Evolutionary conservation across 2,329 filamentous ascomycete species (phyloP).

Genomic region (Coniochaeta hoffmannii): DNA sequence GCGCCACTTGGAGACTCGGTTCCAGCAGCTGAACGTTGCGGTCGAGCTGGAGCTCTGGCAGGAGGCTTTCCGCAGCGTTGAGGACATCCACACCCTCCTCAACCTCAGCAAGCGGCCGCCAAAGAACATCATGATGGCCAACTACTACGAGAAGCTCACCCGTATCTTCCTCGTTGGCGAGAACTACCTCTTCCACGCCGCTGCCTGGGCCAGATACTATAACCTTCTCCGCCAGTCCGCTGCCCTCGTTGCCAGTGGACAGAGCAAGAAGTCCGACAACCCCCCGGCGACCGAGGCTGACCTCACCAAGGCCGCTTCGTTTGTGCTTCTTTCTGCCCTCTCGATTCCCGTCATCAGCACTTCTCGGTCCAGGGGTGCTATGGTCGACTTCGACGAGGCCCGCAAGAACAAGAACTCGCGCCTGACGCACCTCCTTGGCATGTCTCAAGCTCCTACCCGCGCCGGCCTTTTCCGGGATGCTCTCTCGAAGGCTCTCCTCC

Average conservation of each 20-base stretch:
- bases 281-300: slow-evolving; percentile 83
- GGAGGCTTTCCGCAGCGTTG: slow-evolving; percentile 97
- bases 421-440: slow-evolving; percentile 90
- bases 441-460: slow-evolving; percentile 83
- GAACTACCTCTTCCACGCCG: slow-evolving; percentile 98
- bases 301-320: slow-evolving; percentile 89
- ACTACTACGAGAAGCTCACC: slow-evolving; percentile 99
- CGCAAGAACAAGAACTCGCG: slow-evolving; percentile 99
- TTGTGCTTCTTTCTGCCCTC: slow-evolving; percentile 87
- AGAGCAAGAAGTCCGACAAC: slow-evolving; percentile 90
- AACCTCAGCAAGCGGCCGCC: slow-evolving; percentile 96
- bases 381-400: slow-evolving; percentile 94
- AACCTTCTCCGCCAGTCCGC: slow-evolving; percentile 90
- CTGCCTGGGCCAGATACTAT: slow-evolving; percentile 96
- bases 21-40: slow-evolving; percentile 96
- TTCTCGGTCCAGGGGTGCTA: slow-evolving; percentile 85
- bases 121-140: slow-evolving; percentile 99
- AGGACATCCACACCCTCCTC: slow-evolving; percentile 96
- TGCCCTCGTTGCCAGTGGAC: slow-evolving; percentile 71
- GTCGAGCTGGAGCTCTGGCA: slow-evolving; percentile 98
- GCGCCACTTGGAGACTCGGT: slow-evolving; percentile 93
- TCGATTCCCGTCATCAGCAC: slow-evolving; percentile 99
- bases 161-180: slow-evolving; percentile 98
- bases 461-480: slow-evolving; percentile 91
- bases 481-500: slow-evolving; percentile 86